Evolutionary conservation across 2,329 filamentous ascomycete genomes (phyloP), one percentile per base, ranked within the genome.

Genomic region (Dactylellina drechsleri): DNA sequence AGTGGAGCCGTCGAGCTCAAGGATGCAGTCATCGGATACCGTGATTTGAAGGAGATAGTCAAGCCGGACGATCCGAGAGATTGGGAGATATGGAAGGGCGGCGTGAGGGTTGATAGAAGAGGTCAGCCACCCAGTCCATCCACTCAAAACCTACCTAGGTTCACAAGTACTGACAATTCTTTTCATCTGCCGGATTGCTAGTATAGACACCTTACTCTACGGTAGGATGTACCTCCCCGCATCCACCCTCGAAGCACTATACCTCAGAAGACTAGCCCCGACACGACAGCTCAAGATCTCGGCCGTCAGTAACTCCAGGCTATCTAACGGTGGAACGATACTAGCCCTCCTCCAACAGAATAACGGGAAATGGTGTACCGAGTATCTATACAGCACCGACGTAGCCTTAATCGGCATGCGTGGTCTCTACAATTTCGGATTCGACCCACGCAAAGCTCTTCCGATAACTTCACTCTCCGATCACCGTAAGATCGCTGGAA

Each of bases 401-500:
- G 96, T 93, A 31, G 92, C 92, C 0, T 85, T 99, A 8, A 85
- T 99, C 78, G 95, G 95, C 13, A 84, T 96, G 76, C 87, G 94
- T 26, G 95, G 93, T 0, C 85, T 99, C 0, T 99, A 97, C 85
- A 98, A 99, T 81, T 98, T 97, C 81, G 94, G 94, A 13, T 87
- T 89, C 16, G 91, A 94, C 77, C 87, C 87, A 7, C 82, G 84
- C 65, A 78, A 77, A 36, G 71, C 78, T 26, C 16, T 66, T 3
- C 77, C 79, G 1, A 68, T 20, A 56, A 70, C 62, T 43, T 79
- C 80, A 31, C 77, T 79, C 0, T 84, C 87, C 50, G 64, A 62
- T 54, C 20, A 58, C 47, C 89, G 91, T 80, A 87, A 86, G 78
- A 88, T 90, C 71, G 91, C 89, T 83, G 93, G 91, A 7, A 89